These are phyloP conservation scores for Cladosporium cucumerinum DNA, from an alignment of 2,329 filamentous ascomycete genomes.

Conservation along the genomic window DNA sequence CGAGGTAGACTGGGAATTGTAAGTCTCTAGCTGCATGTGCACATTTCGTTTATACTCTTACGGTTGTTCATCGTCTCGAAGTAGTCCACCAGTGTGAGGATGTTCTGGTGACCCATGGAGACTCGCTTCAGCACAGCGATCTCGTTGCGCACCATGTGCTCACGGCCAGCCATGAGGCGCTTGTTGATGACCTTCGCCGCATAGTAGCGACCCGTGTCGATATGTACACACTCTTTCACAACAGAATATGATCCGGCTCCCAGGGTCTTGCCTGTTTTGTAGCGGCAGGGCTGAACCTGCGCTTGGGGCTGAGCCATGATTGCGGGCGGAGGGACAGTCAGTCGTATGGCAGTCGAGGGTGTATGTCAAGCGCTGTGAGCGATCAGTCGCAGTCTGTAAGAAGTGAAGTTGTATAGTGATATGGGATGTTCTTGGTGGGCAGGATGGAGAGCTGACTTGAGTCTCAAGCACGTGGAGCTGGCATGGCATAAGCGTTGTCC, in stretches of 20 bases:
- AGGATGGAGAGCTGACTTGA: neutral
- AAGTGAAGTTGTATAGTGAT: neutral
- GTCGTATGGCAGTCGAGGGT: neutral
- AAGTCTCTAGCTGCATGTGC: slow-evolving; percentile 5
- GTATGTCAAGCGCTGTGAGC: neutral
- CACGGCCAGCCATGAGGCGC: slow-evolving; percentile 90
- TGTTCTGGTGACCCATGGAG: slow-evolving; percentile 99
- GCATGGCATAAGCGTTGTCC: slow-evolving; percentile 3
- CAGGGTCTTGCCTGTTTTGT: slow-evolving; percentile 97
- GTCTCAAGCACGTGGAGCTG: neutral
- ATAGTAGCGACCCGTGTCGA: slow-evolving; percentile 96
- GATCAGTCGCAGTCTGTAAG: neutral
- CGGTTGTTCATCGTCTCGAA: slow-evolving; percentile 99
- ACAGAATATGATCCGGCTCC: slow-evolving; percentile 97
- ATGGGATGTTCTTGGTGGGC: neutral
- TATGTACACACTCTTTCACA: slow-evolving; percentile 98
- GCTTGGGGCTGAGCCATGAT: slow-evolving; percentile 27
- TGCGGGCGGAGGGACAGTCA: neutral
- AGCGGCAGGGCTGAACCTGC: slow-evolving; percentile 89
- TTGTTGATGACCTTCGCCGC: slow-evolving; percentile 99
- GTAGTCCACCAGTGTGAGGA: slow-evolving; percentile 95
- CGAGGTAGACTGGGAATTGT: slow-evolving; percentile 69
- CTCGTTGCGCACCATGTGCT: slow-evolving; percentile 99
- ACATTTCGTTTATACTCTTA: slow-evolving; percentile 38
- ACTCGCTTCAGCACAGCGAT: slow-evolving; percentile 96